These are phyloP conservation scores for Chrysanthemum makinoi DNA, from an alignment of 129 eudicot species.

Conservation along the genomic window DNA sequence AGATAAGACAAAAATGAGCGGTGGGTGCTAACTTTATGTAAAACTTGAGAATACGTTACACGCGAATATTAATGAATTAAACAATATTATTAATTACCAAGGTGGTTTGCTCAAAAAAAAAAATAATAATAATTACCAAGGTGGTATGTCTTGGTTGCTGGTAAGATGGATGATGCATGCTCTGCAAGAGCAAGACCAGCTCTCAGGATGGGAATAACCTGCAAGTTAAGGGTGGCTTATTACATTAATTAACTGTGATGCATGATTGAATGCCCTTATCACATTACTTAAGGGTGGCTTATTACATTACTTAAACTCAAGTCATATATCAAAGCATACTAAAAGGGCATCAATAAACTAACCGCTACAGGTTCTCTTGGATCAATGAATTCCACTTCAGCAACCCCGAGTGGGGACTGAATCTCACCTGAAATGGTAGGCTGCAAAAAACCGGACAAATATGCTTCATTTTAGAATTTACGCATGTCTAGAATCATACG, in stretches of 20 bases:
- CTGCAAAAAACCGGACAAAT: conserved; percentile 33
- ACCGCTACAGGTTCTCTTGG: conserved; percentile 91
- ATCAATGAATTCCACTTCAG: conserved; percentile 84
- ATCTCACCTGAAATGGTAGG: conserved; percentile 83
- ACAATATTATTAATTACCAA: conserved; percentile 49
- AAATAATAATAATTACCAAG: conserved; percentile 75
- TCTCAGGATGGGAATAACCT: conserved; percentile 92
- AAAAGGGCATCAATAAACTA: conserved; percentile 34
- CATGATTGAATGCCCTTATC: neutral
- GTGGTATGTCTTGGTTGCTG: conserved; percentile 86
- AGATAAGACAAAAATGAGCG: neutral
- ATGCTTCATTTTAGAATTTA: neutral
- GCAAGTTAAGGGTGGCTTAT: conserved; percentile 16
- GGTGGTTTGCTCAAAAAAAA: too few relatives aligned
- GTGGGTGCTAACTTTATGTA: neutral
- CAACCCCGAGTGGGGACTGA: conserved; percentile 81
- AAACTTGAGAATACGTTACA: neutral
- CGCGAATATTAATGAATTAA: neutral
- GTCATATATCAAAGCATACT: neutral
- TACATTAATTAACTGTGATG: neutral
- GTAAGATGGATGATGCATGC: conserved; percentile 79
- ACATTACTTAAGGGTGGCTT: neutral
- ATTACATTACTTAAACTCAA: neutral
- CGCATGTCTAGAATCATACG: neutral
- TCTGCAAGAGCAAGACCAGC: conserved; percentile 99